Evolutionary conservation across 1,284 basidiomycete genomes (phyloP), one percentile per base, ranked within the genome.

Genomic region (Cutaneotrichosporon daszewskae): DNA sequence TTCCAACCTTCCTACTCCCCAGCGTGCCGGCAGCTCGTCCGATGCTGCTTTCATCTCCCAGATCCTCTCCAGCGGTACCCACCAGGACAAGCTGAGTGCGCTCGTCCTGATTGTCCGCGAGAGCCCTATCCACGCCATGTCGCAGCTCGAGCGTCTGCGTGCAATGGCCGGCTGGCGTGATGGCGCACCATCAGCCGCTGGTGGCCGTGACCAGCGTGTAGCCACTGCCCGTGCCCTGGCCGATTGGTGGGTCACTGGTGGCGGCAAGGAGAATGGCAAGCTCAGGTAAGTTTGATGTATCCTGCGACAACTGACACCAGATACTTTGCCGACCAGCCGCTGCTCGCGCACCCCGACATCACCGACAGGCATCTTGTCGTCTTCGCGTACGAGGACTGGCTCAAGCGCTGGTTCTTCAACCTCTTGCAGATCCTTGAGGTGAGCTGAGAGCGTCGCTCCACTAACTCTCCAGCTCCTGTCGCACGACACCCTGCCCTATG

Each of bases 201-300:
- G 71, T 9, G 68, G 68, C 32, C 77, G 94, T 24, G 91, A 94
- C 42, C 91, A 97, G 72, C 83, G 87, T 51, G 69, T 95, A 45
- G 89, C 92, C 51, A 90, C 92, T 0, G 72, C 94, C 38, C 76
- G 92, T 31, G 92, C 90, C 41, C 77, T 98, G 40, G 84, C 88
- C 23, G 94, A 98, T 77, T 97, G 94, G 94, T 94, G 92, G 85
- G 81, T 85, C 24, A 89, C 88, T 16, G 89, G 90, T 19, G 88
- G 89, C 19, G 84, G 82, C 80, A 18, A 78, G 77, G 59, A 75
- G 82, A 47, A 41, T 2, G 68, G 68, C 28, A 96, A 96, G 64
- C 77, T 98, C 27, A 84, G 79, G 82, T 94, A 63, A 53, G 80
- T 72, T n/a, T 11, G n/a, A n/a, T n/a, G n/a, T n/a, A 2, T 7